phyloP scores from a whole-genome alignment of 345 rosid genomes.

The Noccaea bulbosa region DNA sequence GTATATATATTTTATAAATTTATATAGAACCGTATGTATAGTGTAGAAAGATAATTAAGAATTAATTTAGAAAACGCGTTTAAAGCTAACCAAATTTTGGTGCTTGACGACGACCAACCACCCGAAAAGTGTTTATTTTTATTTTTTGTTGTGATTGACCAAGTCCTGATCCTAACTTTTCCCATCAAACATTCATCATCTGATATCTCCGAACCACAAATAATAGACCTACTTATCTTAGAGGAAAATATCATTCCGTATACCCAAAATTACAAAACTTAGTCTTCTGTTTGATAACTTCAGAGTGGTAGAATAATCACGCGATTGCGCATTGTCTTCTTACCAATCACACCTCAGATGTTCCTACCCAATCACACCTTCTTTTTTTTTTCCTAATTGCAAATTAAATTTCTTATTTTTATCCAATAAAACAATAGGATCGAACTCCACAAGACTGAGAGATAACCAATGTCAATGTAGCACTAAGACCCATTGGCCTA shows the following conservation, averaged over 20 bases:
- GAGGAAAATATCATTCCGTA: not conserved
- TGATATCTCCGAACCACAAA: not conserved
- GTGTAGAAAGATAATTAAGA: not conserved
- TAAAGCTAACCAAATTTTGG: constrained; percentile 5
- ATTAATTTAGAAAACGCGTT: constrained; percentile 39
- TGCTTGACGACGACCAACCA: constrained; percentile 12
- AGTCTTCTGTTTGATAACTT: not conserved
- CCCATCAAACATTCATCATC: constrained; percentile 19
- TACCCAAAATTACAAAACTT: not conserved
- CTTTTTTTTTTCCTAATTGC: not conserved
- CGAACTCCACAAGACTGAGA: too few relatives aligned
- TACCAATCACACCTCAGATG: not conserved
- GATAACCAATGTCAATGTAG: not conserved
- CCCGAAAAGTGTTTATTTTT: not conserved
- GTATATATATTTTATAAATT: not conserved
- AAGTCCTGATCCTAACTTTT: constrained; percentile 11
- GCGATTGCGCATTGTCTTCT: not conserved
- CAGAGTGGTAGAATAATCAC: not conserved
- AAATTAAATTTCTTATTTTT: not conserved
- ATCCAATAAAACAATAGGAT: not conserved
- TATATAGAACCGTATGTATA: not conserved
- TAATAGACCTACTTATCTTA: not conserved
- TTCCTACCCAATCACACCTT: not conserved
- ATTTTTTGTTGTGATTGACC: constrained; percentile 10
- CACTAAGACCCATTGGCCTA: not conserved